A percentile compares a stretch with the other conserved stretches of the same genome.
phyloP scores from a whole-genome alignment of 2,329 filamentous ascomycete species.

The Aaosphaeria pasadenensis region DNA sequence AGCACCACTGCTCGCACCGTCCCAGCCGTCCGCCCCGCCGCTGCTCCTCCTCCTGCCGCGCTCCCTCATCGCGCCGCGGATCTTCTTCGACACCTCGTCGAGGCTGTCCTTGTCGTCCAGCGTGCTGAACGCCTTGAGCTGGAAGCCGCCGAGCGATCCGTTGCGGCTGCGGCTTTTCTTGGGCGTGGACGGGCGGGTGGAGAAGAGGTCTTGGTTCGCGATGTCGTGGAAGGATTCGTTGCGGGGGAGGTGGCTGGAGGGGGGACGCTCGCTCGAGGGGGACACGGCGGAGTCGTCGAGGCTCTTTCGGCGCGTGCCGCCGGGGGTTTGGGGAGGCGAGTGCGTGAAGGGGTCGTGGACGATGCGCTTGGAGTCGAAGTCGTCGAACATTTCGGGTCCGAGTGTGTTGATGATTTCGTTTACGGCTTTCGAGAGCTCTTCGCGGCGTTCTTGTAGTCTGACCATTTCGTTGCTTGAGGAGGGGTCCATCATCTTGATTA shows the following conservation, averaged over 20 bases:
- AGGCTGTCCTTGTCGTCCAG: constrained; percentile 67
- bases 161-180: constrained; percentile 69
- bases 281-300: constrained; percentile 22
- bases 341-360: constrained; percentile 34
- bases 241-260: constrained; percentile 55
- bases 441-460: constrained; percentile 69
- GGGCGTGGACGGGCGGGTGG: constrained; percentile 81
- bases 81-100: constrained; percentile 79
- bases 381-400: constrained; percentile 94
- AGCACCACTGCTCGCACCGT: constrained; percentile 9
- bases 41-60: constrained; percentile 60
- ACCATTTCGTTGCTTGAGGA: constrained; percentile 80
- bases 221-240: constrained; percentile 96
- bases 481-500: constrained; percentile 81
- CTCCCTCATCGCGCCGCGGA: constrained; percentile 80
- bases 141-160: constrained; percentile 54
- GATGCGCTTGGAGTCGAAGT: constrained; percentile 55
- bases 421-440: constrained; percentile 74
- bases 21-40: constrained; percentile 20
- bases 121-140: constrained; percentile 67
- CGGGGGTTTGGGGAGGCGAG: constrained; percentile 19
- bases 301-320: constrained; percentile 11
- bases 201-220: constrained; percentile 83
- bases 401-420: constrained; percentile 93
- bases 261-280: constrained; percentile 12